These are phyloP conservation scores for Polyplosphaeria fusca DNA, from an alignment of 495 filamentous ascomycete species.

Conservation along the genomic window DNA sequence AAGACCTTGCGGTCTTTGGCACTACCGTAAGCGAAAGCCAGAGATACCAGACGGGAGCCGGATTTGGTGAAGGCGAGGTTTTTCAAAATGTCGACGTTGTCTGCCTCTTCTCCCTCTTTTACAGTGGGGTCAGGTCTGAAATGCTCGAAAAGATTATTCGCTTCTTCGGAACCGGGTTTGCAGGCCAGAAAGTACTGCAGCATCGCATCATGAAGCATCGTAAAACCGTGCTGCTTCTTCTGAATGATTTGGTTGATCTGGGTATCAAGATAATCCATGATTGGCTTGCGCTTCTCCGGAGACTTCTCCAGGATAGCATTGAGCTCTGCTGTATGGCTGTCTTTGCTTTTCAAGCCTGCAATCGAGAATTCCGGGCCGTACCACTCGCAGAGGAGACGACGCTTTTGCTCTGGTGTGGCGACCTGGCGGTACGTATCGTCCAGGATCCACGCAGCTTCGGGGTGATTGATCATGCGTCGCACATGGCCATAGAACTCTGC, in stretches of 20 bases:
- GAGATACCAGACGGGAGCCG: slow-evolving; percentile 75
- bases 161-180: slow-evolving; percentile 69
- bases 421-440: slow-evolving; percentile 91
- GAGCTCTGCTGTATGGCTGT: slow-evolving; percentile 57
- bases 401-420: slow-evolving; percentile 79
- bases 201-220: slow-evolving; percentile 96
- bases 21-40: slow-evolving; percentile 73
- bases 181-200: slow-evolving; percentile 88
- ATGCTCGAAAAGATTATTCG: slow-evolving; percentile 82
- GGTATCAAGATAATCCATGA: slow-evolving; percentile 78
- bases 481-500: slow-evolving; percentile 94
- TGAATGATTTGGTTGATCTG: slow-evolving; percentile 86
- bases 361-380: slow-evolving; percentile 92
- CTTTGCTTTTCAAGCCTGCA: slow-evolving; percentile 58
- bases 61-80: slow-evolving; percentile 94
- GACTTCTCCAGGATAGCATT: slow-evolving; percentile 65
- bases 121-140: slow-evolving; percentile 68
- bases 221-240: slow-evolving; percentile 94
- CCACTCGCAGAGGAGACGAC: slow-evolving; percentile 85
- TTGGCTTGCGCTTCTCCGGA: slow-evolving; percentile 80
- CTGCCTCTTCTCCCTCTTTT: slow-evolving; percentile 52
- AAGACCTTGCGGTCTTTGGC: slow-evolving; percentile 93
- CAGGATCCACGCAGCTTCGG: slow-evolving; percentile 93
- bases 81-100: slow-evolving; percentile 71
- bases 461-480: slow-evolving; percentile 87